Evolutionary conservation across 2,329 filamentous ascomycete species (phyloP).

Genomic region (Fusarium illudens): DNA sequence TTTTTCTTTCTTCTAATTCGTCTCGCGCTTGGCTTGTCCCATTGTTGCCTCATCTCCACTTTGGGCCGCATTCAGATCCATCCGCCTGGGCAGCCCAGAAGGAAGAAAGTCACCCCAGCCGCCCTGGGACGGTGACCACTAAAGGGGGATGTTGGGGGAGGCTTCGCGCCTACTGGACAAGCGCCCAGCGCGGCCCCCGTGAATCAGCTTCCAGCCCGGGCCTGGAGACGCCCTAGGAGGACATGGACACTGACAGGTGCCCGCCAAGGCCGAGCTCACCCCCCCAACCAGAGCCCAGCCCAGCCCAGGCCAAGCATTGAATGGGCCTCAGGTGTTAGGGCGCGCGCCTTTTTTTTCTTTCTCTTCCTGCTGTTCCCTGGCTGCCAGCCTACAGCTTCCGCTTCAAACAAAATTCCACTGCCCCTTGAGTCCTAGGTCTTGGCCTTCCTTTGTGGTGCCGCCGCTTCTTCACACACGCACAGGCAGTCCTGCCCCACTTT

Average conservation of each 20-base stretch:
- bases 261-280: slow-evolving; percentile 3
- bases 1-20: slow-evolving; percentile 21
- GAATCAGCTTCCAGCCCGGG: background rate
- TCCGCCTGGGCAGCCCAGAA: background rate
- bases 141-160: background rate
- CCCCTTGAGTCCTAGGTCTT: slow-evolving; percentile 14
- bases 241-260: background rate
- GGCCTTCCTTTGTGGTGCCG: slow-evolving; percentile 5
- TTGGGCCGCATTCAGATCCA: slow-evolving; percentile 33
- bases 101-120: background rate
- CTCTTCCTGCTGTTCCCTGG: background rate
- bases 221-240: slow-evolving; percentile 1
- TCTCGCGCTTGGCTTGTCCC: slow-evolving; percentile 18
- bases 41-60: slow-evolving; percentile 36
- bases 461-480: slow-evolving; percentile 9
- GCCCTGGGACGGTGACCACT: background rate
- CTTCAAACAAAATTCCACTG: slow-evolving; percentile 18
- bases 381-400: background rate
- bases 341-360: background rate
- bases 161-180: slow-evolving; percentile 4
- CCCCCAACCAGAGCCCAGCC: background rate
- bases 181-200: background rate
- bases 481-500: slow-evolving; percentile 33
- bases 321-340: slow-evolving; percentile 2
- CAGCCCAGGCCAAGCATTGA: slow-evolving; percentile 1